Conservation (phyloP, 1,139 yeast species). For the Debaryomyces subglobosus region DNA sequence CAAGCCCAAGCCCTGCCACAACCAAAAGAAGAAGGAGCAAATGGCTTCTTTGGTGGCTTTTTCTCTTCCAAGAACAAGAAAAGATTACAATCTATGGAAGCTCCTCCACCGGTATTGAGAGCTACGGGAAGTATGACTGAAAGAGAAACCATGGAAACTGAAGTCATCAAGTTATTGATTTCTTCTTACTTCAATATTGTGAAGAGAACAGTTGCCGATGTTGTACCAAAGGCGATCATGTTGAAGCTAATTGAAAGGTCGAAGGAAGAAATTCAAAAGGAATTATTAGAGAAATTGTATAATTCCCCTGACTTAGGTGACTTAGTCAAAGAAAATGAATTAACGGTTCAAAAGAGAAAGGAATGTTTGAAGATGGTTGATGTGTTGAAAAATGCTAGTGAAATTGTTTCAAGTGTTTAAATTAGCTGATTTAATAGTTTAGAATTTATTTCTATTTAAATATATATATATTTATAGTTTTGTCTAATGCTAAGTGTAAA, state of each 20-base stretch:
- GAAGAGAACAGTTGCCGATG: slow-evolving; percentile 88
- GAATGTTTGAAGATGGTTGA: slow-evolving; percentile 96
- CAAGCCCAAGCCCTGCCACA: slow-evolving; percentile 31
- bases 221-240: slow-evolving; percentile 95
- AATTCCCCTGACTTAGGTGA: slow-evolving; percentile 74
- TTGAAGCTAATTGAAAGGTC: slow-evolving; percentile 83
- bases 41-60: slow-evolving; percentile 93
- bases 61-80: slow-evolving; percentile 92
- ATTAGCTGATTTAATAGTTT: background rate
- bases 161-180: slow-evolving; percentile 89
- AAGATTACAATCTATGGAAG: slow-evolving; percentile 94
- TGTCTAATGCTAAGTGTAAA: background rate
- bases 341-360: slow-evolving; percentile 90
- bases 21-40: slow-evolving; percentile 28
- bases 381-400: slow-evolving; percentile 84
- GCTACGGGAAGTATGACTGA: slow-evolving; percentile 96
- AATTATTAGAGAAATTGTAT: slow-evolving; percentile 83
- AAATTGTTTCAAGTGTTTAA: slow-evolving; percentile 84
- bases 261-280: slow-evolving; percentile 87
- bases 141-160: slow-evolving; percentile 95
- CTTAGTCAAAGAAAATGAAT: slow-evolving; percentile 88
- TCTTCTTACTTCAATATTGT: slow-evolving; percentile 90
- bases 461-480: slow-evolving; percentile 4
- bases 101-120: slow-evolving; percentile 93
- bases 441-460: background rate